Evolutionary conservation across 352 stramenopile genomes (phyloP).

Genomic region (Phytophthora hibernalis): DNA sequence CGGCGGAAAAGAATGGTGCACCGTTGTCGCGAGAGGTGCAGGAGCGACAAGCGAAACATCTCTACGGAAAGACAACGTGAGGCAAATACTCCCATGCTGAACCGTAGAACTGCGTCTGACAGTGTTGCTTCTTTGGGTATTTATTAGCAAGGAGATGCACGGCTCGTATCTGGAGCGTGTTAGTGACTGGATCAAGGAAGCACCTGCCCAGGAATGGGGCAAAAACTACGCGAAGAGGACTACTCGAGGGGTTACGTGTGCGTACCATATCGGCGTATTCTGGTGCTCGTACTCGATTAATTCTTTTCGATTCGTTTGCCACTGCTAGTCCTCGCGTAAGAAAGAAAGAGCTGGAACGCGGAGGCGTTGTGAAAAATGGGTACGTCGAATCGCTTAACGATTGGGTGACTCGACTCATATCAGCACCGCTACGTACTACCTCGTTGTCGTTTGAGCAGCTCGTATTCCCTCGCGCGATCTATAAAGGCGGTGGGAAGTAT

Average conservation of each 20-base stretch:
- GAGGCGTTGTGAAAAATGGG: constrained; percentile 54
- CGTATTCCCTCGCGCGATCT: constrained; percentile 61
- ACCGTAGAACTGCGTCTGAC: background rate
- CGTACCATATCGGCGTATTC: constrained; percentile 1
- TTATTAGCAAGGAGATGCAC: constrained; percentile 70
- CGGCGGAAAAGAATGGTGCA: constrained; percentile 26
- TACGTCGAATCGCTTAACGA: constrained; percentile 16
- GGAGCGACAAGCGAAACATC: constrained; percentile 48
- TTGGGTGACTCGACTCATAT: background rate
- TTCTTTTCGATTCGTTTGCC: background rate
- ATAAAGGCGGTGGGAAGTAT: constrained; percentile 65
- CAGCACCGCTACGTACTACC: background rate
- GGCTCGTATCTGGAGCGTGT: constrained; percentile 68
- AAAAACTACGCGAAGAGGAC: constrained; percentile 65
- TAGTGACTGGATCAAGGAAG: constrained; percentile 55
- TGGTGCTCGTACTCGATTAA: background rate
- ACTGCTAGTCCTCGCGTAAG: constrained; percentile 48
- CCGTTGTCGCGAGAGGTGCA: constrained; percentile 35
- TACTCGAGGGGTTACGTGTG: constrained; percentile 61
- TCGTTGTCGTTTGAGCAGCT: constrained; percentile 21
- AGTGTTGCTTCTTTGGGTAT: background rate
- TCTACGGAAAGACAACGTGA: constrained; percentile 70
- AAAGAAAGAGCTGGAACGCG: constrained; percentile 51
- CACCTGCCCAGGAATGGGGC: constrained; percentile 52
- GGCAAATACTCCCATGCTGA: background rate